Base-by-base conservation (phyloP, 2,329 filamentous ascomycete species). In the Aspergillus piperis region DNA sequence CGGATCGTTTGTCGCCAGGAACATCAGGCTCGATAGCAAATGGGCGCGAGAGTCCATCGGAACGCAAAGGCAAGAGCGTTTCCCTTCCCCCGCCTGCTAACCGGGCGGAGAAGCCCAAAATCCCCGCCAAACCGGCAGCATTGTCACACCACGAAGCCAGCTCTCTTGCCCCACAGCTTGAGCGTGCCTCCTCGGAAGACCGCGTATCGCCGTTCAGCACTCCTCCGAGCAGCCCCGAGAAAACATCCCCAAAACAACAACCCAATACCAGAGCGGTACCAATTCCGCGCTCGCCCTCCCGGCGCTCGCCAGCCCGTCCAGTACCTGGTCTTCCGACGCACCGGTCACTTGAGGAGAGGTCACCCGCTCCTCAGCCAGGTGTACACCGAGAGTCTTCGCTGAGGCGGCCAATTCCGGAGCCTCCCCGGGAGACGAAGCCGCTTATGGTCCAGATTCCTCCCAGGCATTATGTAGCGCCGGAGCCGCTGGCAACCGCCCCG, bases 121-220 rank as follows among this genome's bases (percentile, higher is more conserved):
- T 90, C 57, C 82, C 82, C 10, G 73, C 76, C 8, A 86, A 86
- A 64, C 73, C 71, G 11, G 71, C 72, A 13, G 73, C 65, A 47
- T 64, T 71, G 60, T 67, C 69, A 32, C 71, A 73, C 66, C 62
- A 73, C 65, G 69, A 76, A 42, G 52, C 62, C 6, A 66, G 57
- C 25, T 64, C 67, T 8, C 67, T 76, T 25, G 62, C 72, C 27
- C 74, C 72, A 19, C 65, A 57, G 7, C 61, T 68, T 5, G 71
- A 71, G 19, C 64, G 58, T 8, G 61, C 63, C 1, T 64, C 71
- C 5, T 70, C 73, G 2, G 81, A 83, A 44, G 80, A 80, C 32
- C 77, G 79, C 54, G 70, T 87, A 0, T 96, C 94, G 1, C 93
- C 94, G 0, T 96, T 97, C 71, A 92, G 83, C 70, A 96, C 92